Base-by-base conservation (phyloP, 768 basidiomycete species). In the Calocera viscosa region DNA sequence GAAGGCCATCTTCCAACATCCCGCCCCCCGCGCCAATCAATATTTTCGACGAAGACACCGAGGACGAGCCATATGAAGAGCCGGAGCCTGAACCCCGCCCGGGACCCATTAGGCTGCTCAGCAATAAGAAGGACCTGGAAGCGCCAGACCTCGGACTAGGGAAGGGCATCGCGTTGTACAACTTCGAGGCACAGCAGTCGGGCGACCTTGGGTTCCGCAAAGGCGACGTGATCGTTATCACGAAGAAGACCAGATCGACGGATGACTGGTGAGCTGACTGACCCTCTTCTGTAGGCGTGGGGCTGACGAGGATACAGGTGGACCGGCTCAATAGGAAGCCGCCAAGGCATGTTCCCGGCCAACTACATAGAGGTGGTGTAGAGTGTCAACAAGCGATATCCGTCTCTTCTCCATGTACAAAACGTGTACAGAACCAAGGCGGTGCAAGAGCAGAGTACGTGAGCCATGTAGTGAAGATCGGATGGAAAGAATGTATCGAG, bases 201-300 rank as follows among this genome's bases (percentile, higher is more conserved):
- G 90, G 88, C 1, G 90, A 92, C 73, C 71, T 92, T 53, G 86
- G 87, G 0, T 90, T 92, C 72, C 79, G 77, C 16, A 90, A 86
- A 72, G 90, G 90, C 0, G 86, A 90, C 69, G 81, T 91, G 16
- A 87, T 92, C 63, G 79, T 76, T 17, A 78, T 92, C 24, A 84
- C 82, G 12, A 78, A 86, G 74, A 89, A 83, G 78, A 90, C 84
- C 68, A 80, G 85, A 38, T 89, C 83, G 49, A 83, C 77, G 11
- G 84, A 92, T 72, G 88, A 90, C 69, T 92, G 90, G 90, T 86
- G 70, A 65, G 2, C 11, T 35, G 33, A 63, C 26, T 33, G 26
- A n/a, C 32, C 64, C 19, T 53, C 43, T 17, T 14, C 12, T n/a
- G 39, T 49, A 3, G 32, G 65, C 65, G 49, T 60, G 26, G 66